phyloP scores from a whole-genome alignment of 1,139 yeast genomes.

The Geotrichum bryndzae region DNA sequence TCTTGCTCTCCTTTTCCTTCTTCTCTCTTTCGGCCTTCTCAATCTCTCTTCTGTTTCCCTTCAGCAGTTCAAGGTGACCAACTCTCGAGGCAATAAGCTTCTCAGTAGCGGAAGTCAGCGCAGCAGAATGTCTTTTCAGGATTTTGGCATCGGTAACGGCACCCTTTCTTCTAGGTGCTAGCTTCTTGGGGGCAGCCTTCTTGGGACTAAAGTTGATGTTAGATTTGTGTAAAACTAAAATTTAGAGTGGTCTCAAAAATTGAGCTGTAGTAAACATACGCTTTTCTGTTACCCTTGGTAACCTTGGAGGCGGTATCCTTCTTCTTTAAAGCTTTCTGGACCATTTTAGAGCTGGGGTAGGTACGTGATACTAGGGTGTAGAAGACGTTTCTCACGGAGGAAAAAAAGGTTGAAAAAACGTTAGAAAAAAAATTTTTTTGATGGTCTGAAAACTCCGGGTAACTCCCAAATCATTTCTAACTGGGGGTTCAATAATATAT shows the following conservation, averaged over 20 bases:
- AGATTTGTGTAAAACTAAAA: not conserved
- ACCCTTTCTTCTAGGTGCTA: conserved; percentile 60
- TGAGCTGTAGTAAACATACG: conserved; percentile 7
- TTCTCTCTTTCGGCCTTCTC: conserved; percentile 46
- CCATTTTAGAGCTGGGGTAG: conserved; percentile 38
- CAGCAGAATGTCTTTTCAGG: conserved; percentile 59
- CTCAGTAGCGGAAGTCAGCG: conserved; percentile 70
- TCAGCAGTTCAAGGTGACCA: conserved; percentile 88
- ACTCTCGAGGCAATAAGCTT: conserved; percentile 80
- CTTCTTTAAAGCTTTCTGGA: conserved; percentile 50
- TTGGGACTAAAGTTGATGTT: conserved; percentile 42
- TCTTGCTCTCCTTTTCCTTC: conserved; percentile 14
- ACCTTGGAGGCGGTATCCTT: conserved; percentile 22
- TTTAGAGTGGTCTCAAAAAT: not conserved
- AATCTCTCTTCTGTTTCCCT: conserved; percentile 83
- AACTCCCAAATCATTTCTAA: conserved; percentile 2
- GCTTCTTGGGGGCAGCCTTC: conserved; percentile 67
- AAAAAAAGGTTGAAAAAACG: not conserved
- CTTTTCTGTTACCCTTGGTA: conserved; percentile 21
- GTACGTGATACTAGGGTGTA: not conserved
- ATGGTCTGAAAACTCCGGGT: not conserved
- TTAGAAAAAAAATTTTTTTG: not conserved
- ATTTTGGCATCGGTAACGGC: conserved; percentile 41
- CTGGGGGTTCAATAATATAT: not conserved
- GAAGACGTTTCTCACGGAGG: not conserved